Base-by-base conservation (phyloP, 1,284 basidiomycete species). In the Erythrobasidium hasegawianum region DNA sequence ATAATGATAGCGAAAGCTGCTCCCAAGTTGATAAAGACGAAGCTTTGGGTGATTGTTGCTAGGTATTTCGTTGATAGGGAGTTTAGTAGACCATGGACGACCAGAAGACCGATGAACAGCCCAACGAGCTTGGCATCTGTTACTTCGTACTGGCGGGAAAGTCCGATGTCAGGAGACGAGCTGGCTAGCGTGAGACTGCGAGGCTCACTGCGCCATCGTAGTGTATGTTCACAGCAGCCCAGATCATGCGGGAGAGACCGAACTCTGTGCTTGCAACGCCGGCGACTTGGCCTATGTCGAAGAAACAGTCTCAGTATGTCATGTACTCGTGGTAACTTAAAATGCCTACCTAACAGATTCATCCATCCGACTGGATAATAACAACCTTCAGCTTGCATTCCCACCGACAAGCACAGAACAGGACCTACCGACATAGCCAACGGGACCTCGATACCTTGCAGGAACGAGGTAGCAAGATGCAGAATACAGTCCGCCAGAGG, bases 261-360 rank as follows among this genome's bases (percentile, higher is more conserved):
- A 89, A 95, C 77, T 94, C 92, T 1, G 90, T 92, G 1, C 88
- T 90, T 1, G 88, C 85, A 52, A 91, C 80, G 38, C 90, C 90
- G 3, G 88, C 87, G 62, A 89, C 84, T 76, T 91, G 90, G 49
- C 89, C 90, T 11, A 91, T 84, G 66, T n/a, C n/a, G n/a, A n/a
- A n/a, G n/a, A 47, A 41, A 38, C 52, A 29, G 39, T 4, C 26
- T 18, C 2, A 49, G 41, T 1, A 13, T 54, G 2, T 5, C 18
- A 14, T 0, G n/a, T 3, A 16, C 13, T 13, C n/a, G 5, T 20
- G 3, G 45, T 22, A 29, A 26, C 13, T 18, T 27, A 22, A 7
- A 41, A 49, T 38, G 22, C 38, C 18, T 7, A 55, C 60, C 38
- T 10, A 59, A 39, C 18, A 55, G 20, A 24, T 38, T 45, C 64